Base-by-base conservation (phyloP, 106 monocot genomes). In the Platanthera zijinensis region DNA sequence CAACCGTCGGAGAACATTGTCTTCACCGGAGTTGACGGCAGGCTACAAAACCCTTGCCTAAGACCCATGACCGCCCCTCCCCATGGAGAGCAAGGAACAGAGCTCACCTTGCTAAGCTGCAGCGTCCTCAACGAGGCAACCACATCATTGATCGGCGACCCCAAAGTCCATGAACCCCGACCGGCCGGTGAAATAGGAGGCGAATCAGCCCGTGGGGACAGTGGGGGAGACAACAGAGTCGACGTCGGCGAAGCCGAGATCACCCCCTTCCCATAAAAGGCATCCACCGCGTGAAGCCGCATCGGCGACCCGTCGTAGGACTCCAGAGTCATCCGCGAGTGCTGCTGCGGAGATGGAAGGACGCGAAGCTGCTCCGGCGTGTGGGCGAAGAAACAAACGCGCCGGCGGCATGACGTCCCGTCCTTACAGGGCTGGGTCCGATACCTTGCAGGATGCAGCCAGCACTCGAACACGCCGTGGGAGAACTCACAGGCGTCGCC, bases 401-500 rank as follows among this genome's bases (percentile, higher is more conserved):
- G 80, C 5, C 88, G 86, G 67, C 76, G 77, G 71, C 88, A 92
- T 2, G 82, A 70, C 21, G 83, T 82, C 21, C 96, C 96, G 72
- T 87, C 93, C 82, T 93, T 91, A 84, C 96, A 97, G 6, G 93
- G 90, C 77, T 88, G 88, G 11, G 93, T 93, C 1, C 89, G 85
- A 78, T 91, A 97, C 69, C 96, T 78, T 8, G 90, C 79, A 18
- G 96, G 93, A 73, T 96, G 93, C 22, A 96, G 87, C 93, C 96
- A 96, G 48, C 90, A 89, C 92, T 96, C 96, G 83, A 96, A 96
- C 39, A 87, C 87, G 3, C 93, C 96, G 51, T 96, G 96, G 0
- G 96, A 84, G 78, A 86, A 87, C 77, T 90, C 89, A 80, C 96
- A 96, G 22, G 75, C 8, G 74, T 89, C 83, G 0, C 89, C 91